Evolutionary conservation across 352 stramenopile species (phyloP).

Genomic region (Globisporangium alternatum): DNA sequence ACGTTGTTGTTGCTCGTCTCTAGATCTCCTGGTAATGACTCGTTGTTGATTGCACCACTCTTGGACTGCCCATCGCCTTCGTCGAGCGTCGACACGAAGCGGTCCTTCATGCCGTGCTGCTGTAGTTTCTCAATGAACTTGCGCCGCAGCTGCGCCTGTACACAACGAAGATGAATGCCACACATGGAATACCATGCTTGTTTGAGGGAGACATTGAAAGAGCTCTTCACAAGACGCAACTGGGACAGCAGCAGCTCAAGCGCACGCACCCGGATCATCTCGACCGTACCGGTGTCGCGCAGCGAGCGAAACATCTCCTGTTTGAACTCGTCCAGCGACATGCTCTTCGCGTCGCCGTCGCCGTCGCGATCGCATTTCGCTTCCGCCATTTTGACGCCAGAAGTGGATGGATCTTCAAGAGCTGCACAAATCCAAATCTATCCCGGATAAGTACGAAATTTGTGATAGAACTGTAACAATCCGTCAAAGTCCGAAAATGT

Average conservation of each 20-base stretch:
- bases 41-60: neutral
- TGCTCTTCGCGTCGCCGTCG: conserved; percentile 14
- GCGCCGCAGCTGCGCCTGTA: conserved; percentile 61
- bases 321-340: conserved; percentile 67
- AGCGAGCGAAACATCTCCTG: conserved; percentile 72
- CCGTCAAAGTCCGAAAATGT: neutral
- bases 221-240: neutral
- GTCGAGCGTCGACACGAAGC: neutral
- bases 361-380: neutral
- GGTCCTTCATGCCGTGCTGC: conserved; percentile 24
- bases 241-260: neutral
- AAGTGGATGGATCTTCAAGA: neutral
- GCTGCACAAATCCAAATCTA: neutral
- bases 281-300: conserved; percentile 55
- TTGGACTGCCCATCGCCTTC: neutral
- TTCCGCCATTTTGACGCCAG: neutral
- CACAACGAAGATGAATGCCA: too few relatives aligned
- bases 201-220: neutral
- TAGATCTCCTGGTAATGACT: neutral
- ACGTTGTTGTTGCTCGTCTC: neutral
- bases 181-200: neutral
- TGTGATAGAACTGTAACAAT: neutral
- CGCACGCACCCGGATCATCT: conserved; percentile 47
- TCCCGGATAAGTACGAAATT: neutral
- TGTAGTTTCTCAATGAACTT: conserved; percentile 73